Base-by-base conservation (phyloP, 257 asterid species). In the Schizonepeta tenuifolia region DNA sequence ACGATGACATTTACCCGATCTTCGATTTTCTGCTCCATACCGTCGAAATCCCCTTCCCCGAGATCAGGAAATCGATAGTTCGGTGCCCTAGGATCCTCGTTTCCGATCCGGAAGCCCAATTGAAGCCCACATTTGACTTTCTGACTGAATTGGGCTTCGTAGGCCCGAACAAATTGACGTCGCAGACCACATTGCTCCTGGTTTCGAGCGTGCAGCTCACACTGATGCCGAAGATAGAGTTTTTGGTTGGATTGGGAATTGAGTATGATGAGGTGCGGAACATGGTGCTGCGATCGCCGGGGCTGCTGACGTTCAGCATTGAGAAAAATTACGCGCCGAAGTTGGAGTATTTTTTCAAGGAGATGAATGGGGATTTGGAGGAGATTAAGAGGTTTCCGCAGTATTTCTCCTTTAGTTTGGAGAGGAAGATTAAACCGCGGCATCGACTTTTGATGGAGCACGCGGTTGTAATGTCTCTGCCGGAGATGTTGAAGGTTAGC, bases 271-370 rank as follows among this genome's bases (percentile, higher is more conserved):
- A 84, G 4, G 96, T 93, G 41, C 79, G 72, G 76, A 77, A 79
- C 12, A 91, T 93, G 97, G 89, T 93, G 61, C 36, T 91, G 78
- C 84, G 97, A 69, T 93, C 93, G 6, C 98, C 98, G 22, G 96
- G 93, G 36, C 70, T 93, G 84, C 77, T 93, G 85, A 93, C 96
- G 21, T 91, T 83, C 62, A 93, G 98, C 51, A 77, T 93, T 69
- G 96, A 93, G 86, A 88, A 84, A 13, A 93, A 93, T 71, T 93
- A 62, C 40, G 79, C 62, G 83, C 98, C 96, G 0, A 93, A 93
- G 72, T 55, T 81, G 65, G 89, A 79, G 77, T 91, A 86, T 57
- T 93, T 93, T 53, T 12, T 85, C 65, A 65, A 85, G 71, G 96
- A 89, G 21, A 89, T 93, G 97, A 74, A 83, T 26, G 95, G 96